Conservation (phyloP, 2,329 filamentous ascomycete genomes). For the Fusarium nanum region DNA sequence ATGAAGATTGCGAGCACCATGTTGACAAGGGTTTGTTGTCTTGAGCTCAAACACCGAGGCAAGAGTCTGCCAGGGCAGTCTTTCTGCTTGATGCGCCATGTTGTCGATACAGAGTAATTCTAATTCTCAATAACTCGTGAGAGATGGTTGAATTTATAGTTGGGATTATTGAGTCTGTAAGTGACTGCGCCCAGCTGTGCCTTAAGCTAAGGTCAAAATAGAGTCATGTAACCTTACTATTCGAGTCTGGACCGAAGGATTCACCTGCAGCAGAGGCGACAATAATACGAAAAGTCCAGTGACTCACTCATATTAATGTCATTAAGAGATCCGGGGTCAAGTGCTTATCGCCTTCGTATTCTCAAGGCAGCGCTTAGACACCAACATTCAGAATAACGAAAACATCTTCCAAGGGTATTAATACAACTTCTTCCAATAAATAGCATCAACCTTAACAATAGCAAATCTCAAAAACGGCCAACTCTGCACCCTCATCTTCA, state of each 20-base stretch:
- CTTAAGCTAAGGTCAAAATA: background rate
- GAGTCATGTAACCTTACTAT: background rate
- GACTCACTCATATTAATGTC: background rate
- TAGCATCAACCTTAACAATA: conserved; percentile 13
- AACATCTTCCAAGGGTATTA: background rate
- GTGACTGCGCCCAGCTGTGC: background rate
- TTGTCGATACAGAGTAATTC: too few species aligned
- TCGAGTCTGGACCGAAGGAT: background rate
- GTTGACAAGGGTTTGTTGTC: conserved; percentile 13
- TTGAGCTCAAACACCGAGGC: conserved; percentile 20
- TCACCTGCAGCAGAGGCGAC: too few species aligned
- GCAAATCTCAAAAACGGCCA: conserved; percentile 7
- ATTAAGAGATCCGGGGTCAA: background rate
- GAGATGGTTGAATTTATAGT: accelerated
- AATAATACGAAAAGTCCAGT: background rate
- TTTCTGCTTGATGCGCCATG: conserved; percentile 25
- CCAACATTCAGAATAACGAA: too few species aligned
- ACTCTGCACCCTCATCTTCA: background rate
- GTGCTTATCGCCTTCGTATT: background rate
- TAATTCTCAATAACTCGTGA: accelerated
- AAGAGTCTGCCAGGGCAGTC: conserved; percentile 23
- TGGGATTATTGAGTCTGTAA: background rate
- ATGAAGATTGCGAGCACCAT: conserved; percentile 22
- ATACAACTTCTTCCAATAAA: conserved; percentile 15
- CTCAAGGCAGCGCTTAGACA: too few species aligned